These are phyloP conservation scores for Pleurozium schreberi DNA, from an alignment of 225 moss, liverwort and hornwort genomes.

Conservation along the genomic window DNA sequence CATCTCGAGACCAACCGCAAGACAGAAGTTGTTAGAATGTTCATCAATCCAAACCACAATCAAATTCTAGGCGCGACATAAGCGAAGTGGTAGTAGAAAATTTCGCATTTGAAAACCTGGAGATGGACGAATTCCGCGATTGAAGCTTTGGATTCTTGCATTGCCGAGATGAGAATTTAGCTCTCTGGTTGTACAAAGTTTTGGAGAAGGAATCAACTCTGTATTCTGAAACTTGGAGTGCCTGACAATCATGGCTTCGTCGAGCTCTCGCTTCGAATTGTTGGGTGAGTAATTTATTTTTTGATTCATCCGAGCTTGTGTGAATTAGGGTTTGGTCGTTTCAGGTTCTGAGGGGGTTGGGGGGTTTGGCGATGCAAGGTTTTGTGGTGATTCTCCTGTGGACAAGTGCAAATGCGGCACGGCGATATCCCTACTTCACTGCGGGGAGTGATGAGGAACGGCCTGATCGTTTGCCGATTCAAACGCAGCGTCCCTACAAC, in stretches of 20 bases:
- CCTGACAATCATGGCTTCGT: neutral
- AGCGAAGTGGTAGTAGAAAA: neutral
- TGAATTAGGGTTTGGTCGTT: neutral
- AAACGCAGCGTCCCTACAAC: slow-evolving; percentile 37
- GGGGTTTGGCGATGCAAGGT: neutral
- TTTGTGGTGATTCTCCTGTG: slow-evolving; percentile 3
- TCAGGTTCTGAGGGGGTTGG: neutral
- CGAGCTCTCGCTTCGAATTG: neutral
- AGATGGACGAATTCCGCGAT: neutral
- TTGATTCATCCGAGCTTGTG: neutral
- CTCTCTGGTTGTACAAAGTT: neutral
- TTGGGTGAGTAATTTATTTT: neutral
- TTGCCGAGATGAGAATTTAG: neutral
- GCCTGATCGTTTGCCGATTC: slow-evolving; percentile 15
- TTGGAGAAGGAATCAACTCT: neutral
- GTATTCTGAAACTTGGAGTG: neutral
- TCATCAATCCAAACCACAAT: neutral
- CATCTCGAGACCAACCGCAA: neutral
- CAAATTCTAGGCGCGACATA: neutral
- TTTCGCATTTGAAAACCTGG: neutral
- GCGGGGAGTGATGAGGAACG: neutral
- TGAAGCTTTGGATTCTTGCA: neutral
- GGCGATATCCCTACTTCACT: slow-evolving; percentile 20
- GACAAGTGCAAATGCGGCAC: slow-evolving; percentile 10
- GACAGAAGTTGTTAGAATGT: neutral